Conservation (phyloP, 257 asterid species). For the Oldenlandia corymbosa region DNA sequence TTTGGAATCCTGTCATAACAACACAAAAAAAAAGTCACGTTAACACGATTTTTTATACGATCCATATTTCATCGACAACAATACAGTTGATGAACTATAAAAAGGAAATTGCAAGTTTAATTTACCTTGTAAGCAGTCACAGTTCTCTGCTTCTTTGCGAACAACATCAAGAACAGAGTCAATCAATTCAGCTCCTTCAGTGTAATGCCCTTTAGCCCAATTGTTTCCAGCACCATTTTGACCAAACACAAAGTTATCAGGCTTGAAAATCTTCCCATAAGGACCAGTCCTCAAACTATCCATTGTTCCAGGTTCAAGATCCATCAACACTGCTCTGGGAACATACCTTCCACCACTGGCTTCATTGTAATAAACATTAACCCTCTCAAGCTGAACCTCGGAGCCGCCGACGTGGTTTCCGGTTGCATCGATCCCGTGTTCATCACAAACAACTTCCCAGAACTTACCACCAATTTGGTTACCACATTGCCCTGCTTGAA, state of each 20-base stretch:
- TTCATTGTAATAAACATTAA: conserved; percentile 66
- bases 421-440: conserved; percentile 50
- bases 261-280: conserved; percentile 55
- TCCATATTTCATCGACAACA: too few relatives aligned
- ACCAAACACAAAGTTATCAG: conserved; percentile 66
- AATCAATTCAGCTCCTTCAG: conserved; percentile 68
- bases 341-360: conserved; percentile 72
- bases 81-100: not conserved
- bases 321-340: conserved; percentile 64
- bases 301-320: conserved; percentile 75
- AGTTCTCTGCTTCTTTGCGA: conserved; percentile 68
- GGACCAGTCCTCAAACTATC: conserved; percentile 67
- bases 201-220: conserved; percentile 75
- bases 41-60: too few relatives aligned
- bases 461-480: conserved; percentile 74
- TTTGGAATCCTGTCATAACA: conserved; percentile 45
- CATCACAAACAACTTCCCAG: conserved; percentile 68
- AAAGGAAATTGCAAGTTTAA: not conserved
- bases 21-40: not conserved
- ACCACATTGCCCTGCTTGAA: conserved; percentile 78
- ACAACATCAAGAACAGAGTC: conserved; percentile 73
- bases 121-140: conserved; percentile 70
- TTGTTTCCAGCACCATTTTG: conserved; percentile 71
- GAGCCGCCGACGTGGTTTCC: conserved; percentile 48
- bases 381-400: conserved; percentile 48